Evolutionary conservation across 2,329 filamentous ascomycete species (phyloP).

Genomic region (Colletotrichum cuscutae): DNA sequence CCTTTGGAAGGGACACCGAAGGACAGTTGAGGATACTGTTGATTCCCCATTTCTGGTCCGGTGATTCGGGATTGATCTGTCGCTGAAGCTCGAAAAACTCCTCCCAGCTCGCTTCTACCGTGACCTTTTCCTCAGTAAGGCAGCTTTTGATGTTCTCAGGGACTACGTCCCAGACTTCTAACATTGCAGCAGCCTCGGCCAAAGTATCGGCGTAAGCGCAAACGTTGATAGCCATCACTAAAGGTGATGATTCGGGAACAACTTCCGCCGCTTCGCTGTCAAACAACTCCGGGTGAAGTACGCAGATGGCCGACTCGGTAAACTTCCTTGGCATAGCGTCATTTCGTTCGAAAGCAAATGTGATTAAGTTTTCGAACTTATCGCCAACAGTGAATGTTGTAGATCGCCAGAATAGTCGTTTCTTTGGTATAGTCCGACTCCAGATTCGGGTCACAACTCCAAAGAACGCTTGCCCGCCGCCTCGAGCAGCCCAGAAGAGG

Average conservation of each 20-base stretch:
- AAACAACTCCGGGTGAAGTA: not conserved
- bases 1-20: not conserved
- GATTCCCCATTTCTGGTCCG: not conserved
- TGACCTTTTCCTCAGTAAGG: not conserved
- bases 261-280: not conserved
- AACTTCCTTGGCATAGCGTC: not conserved
- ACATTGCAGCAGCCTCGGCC: not conserved
- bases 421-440: not conserved
- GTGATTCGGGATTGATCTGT: not conserved
- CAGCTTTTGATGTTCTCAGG: not conserved
- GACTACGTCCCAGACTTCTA: not conserved
- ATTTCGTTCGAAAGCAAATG: not conserved
- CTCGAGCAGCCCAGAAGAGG: not conserved
- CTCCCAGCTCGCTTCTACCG: not conserved
- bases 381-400: not conserved
- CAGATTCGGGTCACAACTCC: not conserved
- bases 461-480: not conserved
- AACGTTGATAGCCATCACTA: not conserved
- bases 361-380: not conserved
- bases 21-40: not conserved
- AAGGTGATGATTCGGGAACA: not conserved
- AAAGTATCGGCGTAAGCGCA: not conserved
- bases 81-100: not conserved
- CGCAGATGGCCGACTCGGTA: not conserved
- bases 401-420: not conserved